A percentile compares a stretch with the other conserved stretches of the same genome.
Evolutionary conservation across 2,329 filamentous ascomycete species (phyloP).

Genomic region (Lasiodiplodia sp.): DNA sequence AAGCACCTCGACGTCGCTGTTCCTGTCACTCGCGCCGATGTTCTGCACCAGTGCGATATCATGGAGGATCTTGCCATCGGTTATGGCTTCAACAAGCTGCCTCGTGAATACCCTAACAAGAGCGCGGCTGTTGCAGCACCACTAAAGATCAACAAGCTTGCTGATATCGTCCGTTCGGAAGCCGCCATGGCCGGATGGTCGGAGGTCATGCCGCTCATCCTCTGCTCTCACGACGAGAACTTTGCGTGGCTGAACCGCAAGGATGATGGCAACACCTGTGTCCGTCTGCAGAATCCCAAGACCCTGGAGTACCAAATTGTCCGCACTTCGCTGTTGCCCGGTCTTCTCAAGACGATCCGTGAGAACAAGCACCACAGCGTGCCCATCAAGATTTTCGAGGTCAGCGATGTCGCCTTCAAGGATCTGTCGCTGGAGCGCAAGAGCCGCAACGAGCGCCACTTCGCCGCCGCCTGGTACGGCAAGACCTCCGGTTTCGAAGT

Average conservation of each 20-base stretch:
- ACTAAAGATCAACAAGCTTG: slow-evolving; percentile 90
- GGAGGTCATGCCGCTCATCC: slow-evolving; percentile 93
- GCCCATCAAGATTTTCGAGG: slow-evolving; percentile 92
- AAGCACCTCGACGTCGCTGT: slow-evolving; percentile 78
- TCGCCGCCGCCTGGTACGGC: slow-evolving; percentile 94
- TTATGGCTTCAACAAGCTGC: slow-evolving; percentile 97
- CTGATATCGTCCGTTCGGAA: slow-evolving; percentile 88
- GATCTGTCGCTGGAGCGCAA: slow-evolving; percentile 82
- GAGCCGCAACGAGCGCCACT: slow-evolving; percentile 91
- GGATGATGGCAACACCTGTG: slow-evolving; percentile 82
- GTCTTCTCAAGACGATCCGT: slow-evolving; percentile 89
- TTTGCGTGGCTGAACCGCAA: slow-evolving; percentile 92
- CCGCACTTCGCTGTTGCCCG: slow-evolving; percentile 83
- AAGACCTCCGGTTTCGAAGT: slow-evolving; percentile 95
- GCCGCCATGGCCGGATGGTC: slow-evolving; percentile 94
- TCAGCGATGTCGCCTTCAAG: slow-evolving; percentile 91
- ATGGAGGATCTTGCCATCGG: slow-evolving; percentile 98
- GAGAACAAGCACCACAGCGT: slow-evolving; percentile 91
- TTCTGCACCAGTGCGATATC: slow-evolving; percentile 95
- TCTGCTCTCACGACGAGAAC: slow-evolving; percentile 98
- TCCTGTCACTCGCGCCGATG: slow-evolving; percentile 89
- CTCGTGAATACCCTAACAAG: slow-evolving; percentile 84
- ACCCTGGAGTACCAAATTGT: slow-evolving; percentile 93
- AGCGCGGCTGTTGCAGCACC: slow-evolving; percentile 86
- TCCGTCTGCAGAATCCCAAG: slow-evolving; percentile 91